Evolutionary conservation across 352 stramenopile species (phyloP).

Genomic region (Phytophthora ohioensis): DNA sequence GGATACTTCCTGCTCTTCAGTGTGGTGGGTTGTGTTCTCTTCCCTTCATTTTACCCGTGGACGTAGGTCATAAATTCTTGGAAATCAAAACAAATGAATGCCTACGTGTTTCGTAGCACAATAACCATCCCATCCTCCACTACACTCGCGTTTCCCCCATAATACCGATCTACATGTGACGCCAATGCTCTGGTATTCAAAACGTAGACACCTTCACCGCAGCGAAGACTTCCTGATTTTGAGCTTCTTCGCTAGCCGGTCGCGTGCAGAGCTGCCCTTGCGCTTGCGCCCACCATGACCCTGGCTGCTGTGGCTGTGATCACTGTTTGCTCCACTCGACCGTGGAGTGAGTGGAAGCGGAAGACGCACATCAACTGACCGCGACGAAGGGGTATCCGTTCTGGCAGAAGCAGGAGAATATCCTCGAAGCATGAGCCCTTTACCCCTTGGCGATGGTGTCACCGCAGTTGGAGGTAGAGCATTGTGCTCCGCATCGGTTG

Average conservation of each 20-base stretch:
- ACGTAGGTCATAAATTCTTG: slow-evolving; percentile 44
- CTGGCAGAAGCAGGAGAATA: slow-evolving; percentile 39
- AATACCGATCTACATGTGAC: slow-evolving; percentile 7
- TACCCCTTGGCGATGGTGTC: slow-evolving; percentile 44
- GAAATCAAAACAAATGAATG: slow-evolving; percentile 29
- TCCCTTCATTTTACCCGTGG: slow-evolving; percentile 87
- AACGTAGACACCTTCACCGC: slow-evolving; percentile 35
- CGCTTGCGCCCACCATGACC: slow-evolving; percentile 50
- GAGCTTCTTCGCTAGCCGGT: slow-evolving; percentile 84
- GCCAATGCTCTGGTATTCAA: neutral
- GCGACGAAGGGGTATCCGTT: slow-evolving; percentile 21
- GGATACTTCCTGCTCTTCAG: slow-evolving; percentile 80
- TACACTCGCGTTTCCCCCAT: slow-evolving; percentile 13
- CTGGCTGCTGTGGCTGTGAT: slow-evolving; percentile 32
- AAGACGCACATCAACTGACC: slow-evolving; percentile 49
- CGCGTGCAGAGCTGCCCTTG: slow-evolving; percentile 59
- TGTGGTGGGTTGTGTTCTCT: slow-evolving; percentile 73
- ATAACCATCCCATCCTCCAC: slow-evolving; percentile 26
- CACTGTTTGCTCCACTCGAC: slow-evolving; percentile 24
- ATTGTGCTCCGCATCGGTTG: slow-evolving; percentile 15
- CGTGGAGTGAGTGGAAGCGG: slow-evolving; percentile 50
- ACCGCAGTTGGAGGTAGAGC: slow-evolving; percentile 19
- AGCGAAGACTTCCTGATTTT: slow-evolving; percentile 69
- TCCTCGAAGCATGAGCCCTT: slow-evolving; percentile 44
- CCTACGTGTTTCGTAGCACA: slow-evolving; percentile 34